phyloP scores from a whole-genome alignment of 306 rosid genomes.

The Quercus variabilis region DNA sequence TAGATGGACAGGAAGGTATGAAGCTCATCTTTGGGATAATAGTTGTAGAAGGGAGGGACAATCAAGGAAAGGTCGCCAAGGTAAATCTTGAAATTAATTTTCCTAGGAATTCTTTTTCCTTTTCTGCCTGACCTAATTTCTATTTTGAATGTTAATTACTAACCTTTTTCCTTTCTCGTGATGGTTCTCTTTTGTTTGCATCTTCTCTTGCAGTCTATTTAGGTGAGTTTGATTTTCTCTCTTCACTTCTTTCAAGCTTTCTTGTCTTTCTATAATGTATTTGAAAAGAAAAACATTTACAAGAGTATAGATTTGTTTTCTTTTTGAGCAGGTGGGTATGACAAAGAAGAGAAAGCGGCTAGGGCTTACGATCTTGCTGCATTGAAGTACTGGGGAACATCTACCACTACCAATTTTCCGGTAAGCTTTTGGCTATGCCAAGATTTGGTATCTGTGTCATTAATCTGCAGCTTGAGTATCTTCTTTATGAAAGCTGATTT shows the following conservation, averaged over 20 bases:
- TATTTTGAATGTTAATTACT: constrained; percentile 9
- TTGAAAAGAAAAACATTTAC: not conserved
- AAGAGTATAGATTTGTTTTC: not conserved
- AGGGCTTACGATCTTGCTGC: constrained; percentile 99
- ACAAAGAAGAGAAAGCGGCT: constrained; percentile 99
- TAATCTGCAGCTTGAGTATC: not conserved
- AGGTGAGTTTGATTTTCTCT: constrained; percentile 36
- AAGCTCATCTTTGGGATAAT: constrained; percentile 99
- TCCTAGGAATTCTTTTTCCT: constrained; percentile 8
- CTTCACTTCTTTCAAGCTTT: not conserved
- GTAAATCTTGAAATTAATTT: constrained; percentile 29
- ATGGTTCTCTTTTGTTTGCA: constrained; percentile 17
- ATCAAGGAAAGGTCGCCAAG: constrained; percentile 99
- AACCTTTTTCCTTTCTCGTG: constrained; percentile 10
- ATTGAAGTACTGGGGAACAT: constrained; percentile 95
- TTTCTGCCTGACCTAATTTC: not conserved
- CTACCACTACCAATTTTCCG: constrained; percentile 95
- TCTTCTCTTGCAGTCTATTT: constrained; percentile 52
- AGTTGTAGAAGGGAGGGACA: constrained; percentile 99
- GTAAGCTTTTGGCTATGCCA: constrained; percentile 28
- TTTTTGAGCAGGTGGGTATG: constrained; percentile 75
- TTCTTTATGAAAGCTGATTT: not conserved
- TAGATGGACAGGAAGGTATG: constrained; percentile 99
- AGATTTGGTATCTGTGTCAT: not conserved
- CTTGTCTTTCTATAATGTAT: not conserved